Percentiles rank a stretch among this genome's conserved stretches.
Conservation (phyloP, 148 eudicot species). For the Pouteria glomerata region DNA sequence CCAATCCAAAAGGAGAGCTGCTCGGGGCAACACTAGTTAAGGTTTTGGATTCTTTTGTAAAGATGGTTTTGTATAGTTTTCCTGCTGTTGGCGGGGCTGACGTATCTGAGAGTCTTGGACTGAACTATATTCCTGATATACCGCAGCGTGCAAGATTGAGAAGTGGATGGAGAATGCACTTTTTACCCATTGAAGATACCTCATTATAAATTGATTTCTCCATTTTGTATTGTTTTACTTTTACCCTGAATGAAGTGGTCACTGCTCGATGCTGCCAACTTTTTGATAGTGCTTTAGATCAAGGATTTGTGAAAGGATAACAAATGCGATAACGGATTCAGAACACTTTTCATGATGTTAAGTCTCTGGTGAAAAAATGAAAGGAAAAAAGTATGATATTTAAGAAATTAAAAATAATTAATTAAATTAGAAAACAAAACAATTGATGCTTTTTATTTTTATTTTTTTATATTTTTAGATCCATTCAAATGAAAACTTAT, state of each 20-base stretch:
- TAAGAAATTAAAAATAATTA: too few relatives aligned
- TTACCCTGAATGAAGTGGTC: not conserved
- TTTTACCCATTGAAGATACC: constrained; percentile 6
- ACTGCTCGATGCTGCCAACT: not conserved
- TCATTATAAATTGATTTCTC: not conserved
- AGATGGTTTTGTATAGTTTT: constrained; percentile 6
- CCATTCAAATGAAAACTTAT: too few relatives aligned
- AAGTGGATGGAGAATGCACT: not conserved
- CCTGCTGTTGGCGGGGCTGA: not conserved
- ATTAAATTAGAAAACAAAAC: too few relatives aligned
- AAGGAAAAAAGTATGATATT: too few relatives aligned
- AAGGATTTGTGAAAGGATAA: too few relatives aligned
- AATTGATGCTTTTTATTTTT: too few relatives aligned
- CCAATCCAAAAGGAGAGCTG: constrained; percentile 47
- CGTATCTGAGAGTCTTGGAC: not conserved
- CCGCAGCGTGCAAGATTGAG: not conserved
- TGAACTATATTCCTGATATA: not conserved
- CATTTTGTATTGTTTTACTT: not conserved
- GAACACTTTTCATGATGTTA: too few relatives aligned
- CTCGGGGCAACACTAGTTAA: not conserved
- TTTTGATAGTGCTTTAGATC: too few relatives aligned
- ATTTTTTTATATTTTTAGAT: too few relatives aligned
- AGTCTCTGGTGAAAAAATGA: too few relatives aligned
- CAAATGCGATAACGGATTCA: too few relatives aligned
- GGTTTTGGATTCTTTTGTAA: not conserved